Base-by-base conservation (phyloP, 176 grass and related monocot genomes). In the Musa troglodytarum region DNA sequence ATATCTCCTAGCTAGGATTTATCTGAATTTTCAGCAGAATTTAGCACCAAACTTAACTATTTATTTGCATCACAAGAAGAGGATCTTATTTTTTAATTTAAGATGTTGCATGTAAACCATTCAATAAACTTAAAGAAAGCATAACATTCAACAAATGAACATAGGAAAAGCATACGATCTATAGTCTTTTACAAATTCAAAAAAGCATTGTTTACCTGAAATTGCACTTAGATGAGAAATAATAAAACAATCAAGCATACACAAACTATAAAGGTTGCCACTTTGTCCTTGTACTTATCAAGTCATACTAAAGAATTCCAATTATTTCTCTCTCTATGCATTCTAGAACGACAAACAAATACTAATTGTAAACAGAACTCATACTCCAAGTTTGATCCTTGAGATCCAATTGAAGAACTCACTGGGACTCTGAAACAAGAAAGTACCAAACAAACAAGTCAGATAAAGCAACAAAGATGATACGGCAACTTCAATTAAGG, bases 331-430 rank as follows among this genome's bases (percentile, higher is more conserved):
- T 1, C 1, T 61, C 8, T n/a, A 28, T 15, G 63, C 10, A 65
- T 10, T 65, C 17, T 26, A 65, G 12, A 69, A 78, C 63, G 50
- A 65, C 54, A 55, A 76, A 4, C 23, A 65, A 28, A 11, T 34
- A 70, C 17, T 70, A 4, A 62, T 65, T 54, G 26, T 49, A 77
- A 68, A 73, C 72, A 15, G 43, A 24, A 75, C 69, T 50, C 76
- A 17, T 92, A 92, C 92, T 84, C 76, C 52, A 63, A 51, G 71
- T 84, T 51, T 70, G 82, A 74, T 68, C 29, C 74, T 82, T 92
- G 87, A 66, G 85, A 62, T 75, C 80, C 82, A 59, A 85, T 71
- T 82, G 71, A 69, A 81, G 74, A 62, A 73, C 65, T 81, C 22
- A 76, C 43, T 69, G 59, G 52, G 13, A 54, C 78, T 52, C 92